These are phyloP conservation scores for Linnemannia elongata DNA, from an alignment of 192 early-diverging fungal species.

Conservation along the genomic window DNA sequence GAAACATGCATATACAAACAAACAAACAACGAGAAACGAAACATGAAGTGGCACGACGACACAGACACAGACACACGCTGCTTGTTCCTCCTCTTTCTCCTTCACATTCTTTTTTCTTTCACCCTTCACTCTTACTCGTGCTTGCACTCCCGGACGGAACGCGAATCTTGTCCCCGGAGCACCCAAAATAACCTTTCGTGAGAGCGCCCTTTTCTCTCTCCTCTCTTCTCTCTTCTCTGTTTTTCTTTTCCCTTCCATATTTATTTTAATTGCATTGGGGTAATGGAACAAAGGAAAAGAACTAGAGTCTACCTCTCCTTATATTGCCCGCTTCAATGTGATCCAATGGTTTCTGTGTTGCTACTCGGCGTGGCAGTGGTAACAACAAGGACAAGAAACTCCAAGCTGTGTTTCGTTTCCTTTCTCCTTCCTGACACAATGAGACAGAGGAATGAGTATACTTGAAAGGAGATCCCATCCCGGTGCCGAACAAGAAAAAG, in stretches of 20 bases:
- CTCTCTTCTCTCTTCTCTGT: neutral
- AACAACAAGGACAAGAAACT: neutral
- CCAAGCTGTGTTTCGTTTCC: neutral
- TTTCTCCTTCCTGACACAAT: neutral
- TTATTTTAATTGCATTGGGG: conserved; percentile 4
- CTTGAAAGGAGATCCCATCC: neutral
- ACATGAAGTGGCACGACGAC: neutral
- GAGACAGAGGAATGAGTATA: neutral
- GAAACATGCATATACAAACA: neutral
- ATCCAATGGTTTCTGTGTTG: neutral
- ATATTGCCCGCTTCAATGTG: neutral
- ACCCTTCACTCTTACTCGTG: neutral
- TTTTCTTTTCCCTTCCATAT: neutral
- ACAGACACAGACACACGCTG: too few relatives aligned
- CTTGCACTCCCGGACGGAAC: neutral
- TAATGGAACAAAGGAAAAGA: neutral
- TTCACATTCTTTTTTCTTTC: neutral
- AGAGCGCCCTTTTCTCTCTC: neutral
- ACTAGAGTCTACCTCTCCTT: neutral
- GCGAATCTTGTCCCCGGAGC: conserved; percentile 20
- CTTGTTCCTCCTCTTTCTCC: neutral
- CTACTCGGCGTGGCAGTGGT: neutral
- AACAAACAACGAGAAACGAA: neutral
- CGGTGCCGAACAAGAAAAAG: neutral
- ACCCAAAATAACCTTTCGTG: conserved; percentile 7